phyloP scores from a whole-genome alignment of 306 rosid genomes.

The Malus sieversii region DNA sequence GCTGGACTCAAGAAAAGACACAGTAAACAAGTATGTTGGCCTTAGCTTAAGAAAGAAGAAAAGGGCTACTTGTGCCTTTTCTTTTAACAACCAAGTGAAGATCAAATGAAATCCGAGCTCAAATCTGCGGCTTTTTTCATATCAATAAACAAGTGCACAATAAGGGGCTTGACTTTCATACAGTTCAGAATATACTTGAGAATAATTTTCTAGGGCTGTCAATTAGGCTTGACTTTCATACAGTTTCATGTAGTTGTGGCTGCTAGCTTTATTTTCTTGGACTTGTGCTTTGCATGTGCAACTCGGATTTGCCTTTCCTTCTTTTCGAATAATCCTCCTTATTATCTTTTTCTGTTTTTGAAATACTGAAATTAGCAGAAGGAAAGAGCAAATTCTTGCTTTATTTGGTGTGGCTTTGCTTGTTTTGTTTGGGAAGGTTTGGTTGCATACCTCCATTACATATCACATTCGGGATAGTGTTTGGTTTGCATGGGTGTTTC shows the following conservation, averaged over 20 bases:
- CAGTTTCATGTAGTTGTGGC: neutral
- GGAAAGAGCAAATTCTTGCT: neutral
- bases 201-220: neutral
- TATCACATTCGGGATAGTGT: neutral
- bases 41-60: neutral
- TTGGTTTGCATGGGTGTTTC: neutral
- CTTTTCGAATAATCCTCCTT: neutral
- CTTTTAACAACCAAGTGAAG: neutral
- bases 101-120: neutral
- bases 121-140: neutral
- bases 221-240: neutral
- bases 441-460: neutral
- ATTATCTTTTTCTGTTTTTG: neutral
- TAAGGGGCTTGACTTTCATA: neutral
- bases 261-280: neutral
- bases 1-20: neutral
- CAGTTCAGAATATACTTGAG: neutral
- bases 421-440: neutral
- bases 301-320: neutral
- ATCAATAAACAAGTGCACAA: neutral
- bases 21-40: neutral
- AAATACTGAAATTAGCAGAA: neutral
- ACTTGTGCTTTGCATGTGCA: neutral
- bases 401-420: neutral
- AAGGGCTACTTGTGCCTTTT: neutral